Evolutionary conservation across 2,329 filamentous ascomycete species (phyloP).

Genomic region (Fusarium annulatum): DNA sequence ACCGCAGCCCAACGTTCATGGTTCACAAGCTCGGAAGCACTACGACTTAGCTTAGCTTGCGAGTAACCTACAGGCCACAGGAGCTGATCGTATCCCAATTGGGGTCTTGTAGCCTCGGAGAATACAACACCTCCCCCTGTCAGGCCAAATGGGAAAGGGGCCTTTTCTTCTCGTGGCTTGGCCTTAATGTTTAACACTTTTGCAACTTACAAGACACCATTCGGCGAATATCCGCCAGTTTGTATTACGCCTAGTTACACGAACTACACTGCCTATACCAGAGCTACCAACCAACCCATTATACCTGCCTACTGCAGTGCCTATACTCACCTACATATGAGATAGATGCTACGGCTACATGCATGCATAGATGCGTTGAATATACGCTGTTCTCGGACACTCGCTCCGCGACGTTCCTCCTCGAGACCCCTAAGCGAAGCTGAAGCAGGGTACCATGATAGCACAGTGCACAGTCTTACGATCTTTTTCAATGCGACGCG

Average conservation of each 20-base stretch:
- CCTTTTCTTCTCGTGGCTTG: conserved; percentile 23
- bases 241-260: conserved; percentile 3
- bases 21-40: conserved; percentile 17
- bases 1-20: not conserved
- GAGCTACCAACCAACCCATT: not conserved
- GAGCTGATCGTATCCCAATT: conserved; percentile 39
- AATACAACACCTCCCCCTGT: conserved; percentile 38
- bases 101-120: conserved; percentile 20
- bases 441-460: conserved; percentile 11
- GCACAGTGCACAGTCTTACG: conserved; percentile 11
- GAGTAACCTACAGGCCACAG: conserved; percentile 6
- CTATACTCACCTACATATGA: conserved; percentile 10
- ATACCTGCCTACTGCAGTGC: not conserved
- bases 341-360: conserved; percentile 4
- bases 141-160: conserved; percentile 33
- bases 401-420: not conserved
- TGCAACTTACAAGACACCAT: conserved; percentile 1
- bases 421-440: conserved; percentile 10
- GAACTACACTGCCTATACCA: not conserved
- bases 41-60: conserved; percentile 13
- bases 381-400: conserved; percentile 6
- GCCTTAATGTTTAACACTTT: conserved; percentile 27
- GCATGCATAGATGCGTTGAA: conserved; percentile 13
- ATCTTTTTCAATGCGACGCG: conserved; percentile 7
- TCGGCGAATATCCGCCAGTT: conserved; percentile 1